A percentile compares a stretch with the other conserved stretches of the same genome.
These are phyloP conservation scores for Coniochaeta hoffmannii DNA, from an alignment of 2,329 filamentous ascomycete species.

Conservation along the genomic window DNA sequence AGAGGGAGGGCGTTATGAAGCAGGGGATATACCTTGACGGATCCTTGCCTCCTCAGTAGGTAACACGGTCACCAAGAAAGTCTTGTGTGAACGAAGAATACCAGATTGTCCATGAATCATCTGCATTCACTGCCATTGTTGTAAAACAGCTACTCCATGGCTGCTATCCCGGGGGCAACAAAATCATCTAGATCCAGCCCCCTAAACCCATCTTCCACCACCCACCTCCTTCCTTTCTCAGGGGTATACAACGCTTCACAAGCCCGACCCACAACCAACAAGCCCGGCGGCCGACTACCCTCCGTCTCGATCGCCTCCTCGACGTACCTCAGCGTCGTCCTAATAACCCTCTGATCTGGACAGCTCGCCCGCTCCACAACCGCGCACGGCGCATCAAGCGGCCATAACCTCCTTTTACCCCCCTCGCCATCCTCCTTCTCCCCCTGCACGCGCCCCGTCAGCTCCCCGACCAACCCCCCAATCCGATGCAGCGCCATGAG, in stretches of 20 bases:
- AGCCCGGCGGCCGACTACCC: constrained; percentile 79
- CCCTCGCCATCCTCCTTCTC: constrained; percentile 7
- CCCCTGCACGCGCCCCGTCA: constrained; percentile 42
- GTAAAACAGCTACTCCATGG: background rate
- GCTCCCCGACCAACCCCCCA: constrained; percentile 60
- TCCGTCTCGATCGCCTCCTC: constrained; percentile 79
- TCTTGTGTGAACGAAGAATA: too few relatives aligned
- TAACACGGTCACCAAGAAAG: too few relatives aligned
- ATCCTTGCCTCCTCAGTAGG: too few relatives aligned
- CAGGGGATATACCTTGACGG: too few relatives aligned
- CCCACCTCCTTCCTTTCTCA: constrained; percentile 60
- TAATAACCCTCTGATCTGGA: constrained; percentile 85
- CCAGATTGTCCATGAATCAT: too few relatives aligned
- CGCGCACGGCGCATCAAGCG: constrained; percentile 73
- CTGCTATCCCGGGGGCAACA: background rate
- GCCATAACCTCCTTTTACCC: constrained; percentile 51
- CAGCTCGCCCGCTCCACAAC: constrained; percentile 92
- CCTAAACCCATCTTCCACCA: constrained; percentile 79
- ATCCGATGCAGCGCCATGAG: constrained; percentile 93
- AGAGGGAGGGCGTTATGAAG: too few relatives aligned
- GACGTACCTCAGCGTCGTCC: constrained; percentile 76
- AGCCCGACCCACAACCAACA: constrained; percentile 77
- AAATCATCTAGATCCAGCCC: constrained; percentile 51
- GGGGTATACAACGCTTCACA: constrained; percentile 68
- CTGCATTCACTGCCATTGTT: too few relatives aligned